Percentiles rank a stretch among this genome's conserved stretches.
Conservation (phyloP, 768 basidiomycete species). For the Guyanaporus albipodus region DNA sequence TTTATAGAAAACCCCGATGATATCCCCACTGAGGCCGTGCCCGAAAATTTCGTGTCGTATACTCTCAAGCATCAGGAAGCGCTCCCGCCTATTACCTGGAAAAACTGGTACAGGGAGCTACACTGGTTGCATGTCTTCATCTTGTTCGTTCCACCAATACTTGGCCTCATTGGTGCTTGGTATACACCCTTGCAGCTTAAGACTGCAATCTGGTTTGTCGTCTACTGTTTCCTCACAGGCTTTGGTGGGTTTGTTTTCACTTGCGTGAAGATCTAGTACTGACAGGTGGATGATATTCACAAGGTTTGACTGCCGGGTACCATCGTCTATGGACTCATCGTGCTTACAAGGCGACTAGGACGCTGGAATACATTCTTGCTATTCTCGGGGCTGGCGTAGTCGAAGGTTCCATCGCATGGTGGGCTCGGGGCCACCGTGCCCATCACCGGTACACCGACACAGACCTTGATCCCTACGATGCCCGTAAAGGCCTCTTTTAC, state of each 20-base stretch:
- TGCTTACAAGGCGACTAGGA: constrained; percentile 81
- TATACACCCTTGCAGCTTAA: constrained; percentile 1
- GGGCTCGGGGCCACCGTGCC: constrained; percentile 91
- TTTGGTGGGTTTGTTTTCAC: constrained; percentile 49
- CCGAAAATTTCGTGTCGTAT: constrained; percentile 11
- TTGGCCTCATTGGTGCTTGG: constrained; percentile 1
- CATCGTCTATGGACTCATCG: constrained; percentile 95
- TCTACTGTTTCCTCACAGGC: constrained; percentile 64
- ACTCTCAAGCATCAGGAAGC: constrained; percentile 6
- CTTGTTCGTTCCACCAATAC: constrained; percentile 1
- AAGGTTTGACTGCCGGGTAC: constrained; percentile 84
- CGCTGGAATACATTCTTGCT: constrained; percentile 81
- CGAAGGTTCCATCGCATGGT: constrained; percentile 96
- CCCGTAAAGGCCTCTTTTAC: constrained; percentile 78
- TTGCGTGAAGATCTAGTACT: background rate
- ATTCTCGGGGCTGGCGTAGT: constrained; percentile 83
- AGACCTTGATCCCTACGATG: constrained; percentile 89
- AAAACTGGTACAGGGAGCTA: constrained; percentile 13
- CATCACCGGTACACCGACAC: constrained; percentile 95
- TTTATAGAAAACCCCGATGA: constrained; percentile 6
- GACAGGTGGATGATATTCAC: background rate
- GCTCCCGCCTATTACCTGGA: constrained; percentile 8
- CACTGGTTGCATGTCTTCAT: constrained; percentile 9
- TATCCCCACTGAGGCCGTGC: constrained; percentile 2
- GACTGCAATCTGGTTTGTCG: constrained; percentile 2